These are phyloP conservation scores for Beta vulgaris DNA, from an alignment of 148 eudicot genomes.

Conservation along the genomic window DNA sequence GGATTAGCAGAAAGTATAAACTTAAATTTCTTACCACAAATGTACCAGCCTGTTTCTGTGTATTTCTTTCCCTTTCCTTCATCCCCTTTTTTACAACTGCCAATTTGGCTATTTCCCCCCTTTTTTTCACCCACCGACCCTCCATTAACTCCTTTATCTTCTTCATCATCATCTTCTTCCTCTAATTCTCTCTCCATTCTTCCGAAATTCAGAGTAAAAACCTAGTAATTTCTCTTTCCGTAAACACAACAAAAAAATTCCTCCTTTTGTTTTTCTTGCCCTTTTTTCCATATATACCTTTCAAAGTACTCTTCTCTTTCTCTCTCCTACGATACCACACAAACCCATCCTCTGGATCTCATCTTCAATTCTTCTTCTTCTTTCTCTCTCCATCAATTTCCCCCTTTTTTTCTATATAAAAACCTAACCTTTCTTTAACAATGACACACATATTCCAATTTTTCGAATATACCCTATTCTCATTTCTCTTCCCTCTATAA, in stretches of 20 bases:
- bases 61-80: neutral
- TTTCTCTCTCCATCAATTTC: slow-evolving; percentile 16
- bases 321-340: slow-evolving; percentile 14
- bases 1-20: neutral
- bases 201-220: too few relatives aligned
- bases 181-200: neutral
- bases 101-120: neutral
- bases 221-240: too few relatives aligned
- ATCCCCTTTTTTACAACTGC: neutral
- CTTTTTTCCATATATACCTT: neutral
- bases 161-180: neutral
- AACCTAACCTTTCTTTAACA: neutral
- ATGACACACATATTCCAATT: slow-evolving; percentile 1
- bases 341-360: slow-evolving; percentile 17
- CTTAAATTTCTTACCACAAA: neutral
- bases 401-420: slow-evolving; percentile 4
- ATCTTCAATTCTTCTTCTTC: neutral
- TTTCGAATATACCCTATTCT: slow-evolving; percentile 8
- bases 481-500: neutral
- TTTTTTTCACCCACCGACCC: slow-evolving; percentile 26
- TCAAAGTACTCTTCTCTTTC: slow-evolving; percentile 9
- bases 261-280: neutral
- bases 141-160: neutral
- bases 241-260: neutral
- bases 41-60: neutral